Evolutionary conservation across 2,329 filamentous ascomycete species (phyloP).

Genomic region (Curvularia sp.): DNA sequence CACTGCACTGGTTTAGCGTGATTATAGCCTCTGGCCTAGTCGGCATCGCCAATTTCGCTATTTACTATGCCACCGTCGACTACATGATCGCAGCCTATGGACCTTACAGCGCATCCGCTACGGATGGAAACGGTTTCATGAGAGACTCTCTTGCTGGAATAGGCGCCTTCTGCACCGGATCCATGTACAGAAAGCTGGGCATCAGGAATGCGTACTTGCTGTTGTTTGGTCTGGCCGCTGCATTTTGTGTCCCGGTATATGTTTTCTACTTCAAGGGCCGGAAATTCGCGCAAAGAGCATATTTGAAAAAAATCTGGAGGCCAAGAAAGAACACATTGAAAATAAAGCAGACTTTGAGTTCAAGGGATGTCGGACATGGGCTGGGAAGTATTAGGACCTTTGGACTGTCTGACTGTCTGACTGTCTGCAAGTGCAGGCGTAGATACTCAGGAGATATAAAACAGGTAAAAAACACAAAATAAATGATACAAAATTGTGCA

Average conservation of each 20-base stretch:
- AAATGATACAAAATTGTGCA: background rate
- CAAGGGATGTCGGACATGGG: background rate
- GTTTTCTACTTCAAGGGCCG: conserved; percentile 56
- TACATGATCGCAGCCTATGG: conserved; percentile 78
- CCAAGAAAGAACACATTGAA: background rate
- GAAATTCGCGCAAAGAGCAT: conserved; percentile 1
- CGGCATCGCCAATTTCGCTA: conserved; percentile 72
- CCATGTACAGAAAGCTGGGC: conserved; percentile 47
- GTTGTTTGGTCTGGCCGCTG: conserved; percentile 58
- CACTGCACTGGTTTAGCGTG: conserved; percentile 66
- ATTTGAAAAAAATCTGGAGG: background rate
- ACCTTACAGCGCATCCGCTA: conserved; percentile 73
- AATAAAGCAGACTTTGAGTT: background rate
- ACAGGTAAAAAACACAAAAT: background rate
- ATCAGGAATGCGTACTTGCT: conserved; percentile 45
- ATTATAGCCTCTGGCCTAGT: conserved; percentile 58
- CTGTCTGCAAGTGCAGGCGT: background rate
- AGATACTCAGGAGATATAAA: background rate
- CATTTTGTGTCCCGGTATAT: conserved; percentile 62
- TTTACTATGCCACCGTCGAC: conserved; percentile 79
- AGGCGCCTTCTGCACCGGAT: conserved; percentile 61
- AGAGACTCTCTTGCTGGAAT: conserved; percentile 76
- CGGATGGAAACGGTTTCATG: conserved; percentile 78
- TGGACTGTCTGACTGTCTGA: background rate
- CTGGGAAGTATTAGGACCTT: conserved; percentile 16